Conservation (phyloP, 2,329 filamentous ascomycete species). For the Beauveria pseudobassiana region DNA sequence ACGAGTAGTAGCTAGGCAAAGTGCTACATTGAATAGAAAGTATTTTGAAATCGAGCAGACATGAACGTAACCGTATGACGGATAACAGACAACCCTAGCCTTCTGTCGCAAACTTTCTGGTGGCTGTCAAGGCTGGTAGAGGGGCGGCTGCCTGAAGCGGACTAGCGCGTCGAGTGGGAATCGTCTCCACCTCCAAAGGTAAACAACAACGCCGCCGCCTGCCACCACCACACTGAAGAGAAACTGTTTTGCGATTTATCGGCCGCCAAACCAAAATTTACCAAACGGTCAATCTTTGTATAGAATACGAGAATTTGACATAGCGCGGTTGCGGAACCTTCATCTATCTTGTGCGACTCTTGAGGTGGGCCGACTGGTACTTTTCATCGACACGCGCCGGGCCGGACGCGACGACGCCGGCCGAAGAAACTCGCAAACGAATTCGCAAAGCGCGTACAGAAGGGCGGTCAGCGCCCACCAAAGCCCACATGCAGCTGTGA, state of each 20-base stretch:
- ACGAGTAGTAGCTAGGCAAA: conserved; percentile 13
- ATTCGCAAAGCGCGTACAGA: background rate
- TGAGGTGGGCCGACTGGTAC: background rate
- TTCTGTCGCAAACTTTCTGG: too few species aligned
- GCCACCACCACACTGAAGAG: background rate
- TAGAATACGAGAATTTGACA: background rate
- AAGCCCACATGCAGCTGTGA: background rate
- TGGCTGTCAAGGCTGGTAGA: background rate
- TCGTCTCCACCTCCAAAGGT: conserved; percentile 9
- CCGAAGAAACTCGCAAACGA: background rate
- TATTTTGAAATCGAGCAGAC: background rate
- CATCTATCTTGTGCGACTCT: background rate
- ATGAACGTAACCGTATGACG: background rate
- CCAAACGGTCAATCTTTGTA: background rate
- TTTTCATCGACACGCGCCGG: conserved; percentile 5
- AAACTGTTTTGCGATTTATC: conserved; percentile 4
- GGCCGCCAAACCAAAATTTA: background rate
- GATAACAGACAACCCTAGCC: background rate
- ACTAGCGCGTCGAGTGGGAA: conserved; percentile 5
- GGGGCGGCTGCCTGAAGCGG: background rate
- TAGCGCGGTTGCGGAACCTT: background rate
- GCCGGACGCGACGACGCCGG: conserved; percentile 1
- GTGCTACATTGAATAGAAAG: conserved; percentile 12
- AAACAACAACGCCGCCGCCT: conserved; percentile 10
- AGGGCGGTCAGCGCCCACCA: background rate